These are phyloP conservation scores for Chalciporus sphaerocephalus DNA, from an alignment of 768 basidiomycete genomes.

Conservation along the genomic window DNA sequence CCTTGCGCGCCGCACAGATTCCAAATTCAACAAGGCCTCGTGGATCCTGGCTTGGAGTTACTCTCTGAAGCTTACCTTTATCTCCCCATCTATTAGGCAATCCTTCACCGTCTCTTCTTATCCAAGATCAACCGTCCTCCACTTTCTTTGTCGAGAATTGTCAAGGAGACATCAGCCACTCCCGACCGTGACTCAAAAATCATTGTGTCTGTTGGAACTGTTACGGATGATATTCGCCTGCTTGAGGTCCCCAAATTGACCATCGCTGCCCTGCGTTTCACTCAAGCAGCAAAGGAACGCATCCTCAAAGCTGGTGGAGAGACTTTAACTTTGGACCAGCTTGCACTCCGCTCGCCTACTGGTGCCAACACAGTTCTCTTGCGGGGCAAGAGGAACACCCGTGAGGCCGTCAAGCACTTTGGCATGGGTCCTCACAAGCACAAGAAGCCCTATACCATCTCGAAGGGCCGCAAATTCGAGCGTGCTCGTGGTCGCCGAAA, in stretches of 20 bases:
- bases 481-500: slow-evolving; percentile 98
- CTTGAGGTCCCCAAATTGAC: slow-evolving; percentile 82
- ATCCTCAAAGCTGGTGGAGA: slow-evolving; percentile 96
- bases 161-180: slow-evolving; percentile 70
- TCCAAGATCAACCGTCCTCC: slow-evolving; percentile 97
- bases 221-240: slow-evolving; percentile 94
- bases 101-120: slow-evolving; percentile 95
- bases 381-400: slow-evolving; percentile 86
- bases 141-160: slow-evolving; percentile 88
- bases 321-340: slow-evolving; percentile 91
- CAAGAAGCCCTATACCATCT: slow-evolving; percentile 95
- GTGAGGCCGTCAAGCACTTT: slow-evolving; percentile 97
- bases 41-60: slow-evolving; percentile 3
- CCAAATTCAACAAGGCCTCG: slow-evolving; percentile 88
- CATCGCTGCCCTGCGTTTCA: slow-evolving; percentile 94
- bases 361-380: slow-evolving; percentile 93
- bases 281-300: slow-evolving; percentile 86
- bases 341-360: slow-evolving; percentile 90
- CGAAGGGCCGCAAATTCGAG: slow-evolving; percentile 99
- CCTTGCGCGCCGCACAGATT: slow-evolving; percentile 94
- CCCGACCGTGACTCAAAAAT: slow-evolving; percentile 72
- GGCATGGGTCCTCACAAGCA: slow-evolving; percentile 98
- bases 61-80: slow-evolving; percentile 16
- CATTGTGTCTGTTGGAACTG: slow-evolving; percentile 84
- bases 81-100: slow-evolving; percentile 46